Base-by-base conservation (phyloP, 2,329 filamentous ascomycete species). In the Diaporthe sp. region DNA sequence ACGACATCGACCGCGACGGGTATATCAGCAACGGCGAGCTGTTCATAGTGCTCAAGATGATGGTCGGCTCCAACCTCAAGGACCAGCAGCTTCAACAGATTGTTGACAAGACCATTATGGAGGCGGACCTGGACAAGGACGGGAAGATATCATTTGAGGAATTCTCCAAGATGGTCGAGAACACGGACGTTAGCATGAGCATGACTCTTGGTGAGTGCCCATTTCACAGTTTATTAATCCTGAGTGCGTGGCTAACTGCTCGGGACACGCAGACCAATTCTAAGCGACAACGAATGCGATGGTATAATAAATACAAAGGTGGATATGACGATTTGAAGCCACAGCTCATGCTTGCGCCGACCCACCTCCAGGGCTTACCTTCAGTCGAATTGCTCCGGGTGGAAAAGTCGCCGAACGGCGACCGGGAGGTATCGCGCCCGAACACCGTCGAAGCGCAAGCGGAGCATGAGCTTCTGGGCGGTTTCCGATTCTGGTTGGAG, bases 1-100 rank as follows among this genome's bases (percentile, higher is more conserved):
- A 99, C 89, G 97, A 99, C 84, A 98, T 99, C 82, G 97, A 99
- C 85, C 95, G 97, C 76, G 97, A 99, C 84, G 97, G 97, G 33
- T 99, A 94, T 87, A 99, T 99, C 82, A 97, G 95, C 88, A 99
- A 99, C 85, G 97, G 97, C 81, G 97, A 99, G 88, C 91, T 99
- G 69, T 99, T 98, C 85, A 98, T 99, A 81, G 97, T 99, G 82
- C 90, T 99, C 81, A 99, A 99, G 93, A 99, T 99, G 97, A 99
- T 99, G 97, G 97, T 99, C 69, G 97, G 97, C 75, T 98, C 94
- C 87, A 99, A 99, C 85, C 87, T 99, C 82, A 99, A 99, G 89
- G 97, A 99, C 84, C 95, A 98, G 86, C 97, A 99, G 87, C 87
- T 99, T 83, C 97, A 99, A 87, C 97, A 96, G 91, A 99, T 99